Conservation (phyloP, 2,329 filamentous ascomycete species). For the Epichloe scottii region DNA sequence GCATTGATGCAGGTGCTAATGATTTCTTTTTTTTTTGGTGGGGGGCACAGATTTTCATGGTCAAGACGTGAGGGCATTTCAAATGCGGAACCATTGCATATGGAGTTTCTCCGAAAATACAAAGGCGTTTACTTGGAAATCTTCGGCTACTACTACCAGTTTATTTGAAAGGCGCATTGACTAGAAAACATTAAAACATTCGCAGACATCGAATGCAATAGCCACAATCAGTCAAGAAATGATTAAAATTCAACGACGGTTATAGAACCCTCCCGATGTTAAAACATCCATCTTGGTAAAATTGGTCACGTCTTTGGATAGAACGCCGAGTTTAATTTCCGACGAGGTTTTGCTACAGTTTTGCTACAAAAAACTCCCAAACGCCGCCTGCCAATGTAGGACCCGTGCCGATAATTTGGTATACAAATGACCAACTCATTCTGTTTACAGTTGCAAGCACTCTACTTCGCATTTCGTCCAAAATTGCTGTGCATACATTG, state of each 20-base stretch:
- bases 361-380: background rate
- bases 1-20: background rate
- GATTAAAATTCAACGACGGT: too few relatives aligned
- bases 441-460: background rate
- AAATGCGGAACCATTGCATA: background rate
- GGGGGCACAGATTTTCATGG: conserved; percentile 50
- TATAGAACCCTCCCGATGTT: too few relatives aligned
- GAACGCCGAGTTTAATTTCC: too few relatives aligned
- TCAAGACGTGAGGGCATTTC: conserved; percentile 31
- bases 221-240: too few relatives aligned
- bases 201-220: too few relatives aligned
- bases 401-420: background rate
- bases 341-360: background rate
- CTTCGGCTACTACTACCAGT: too few relatives aligned
- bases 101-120: background rate
- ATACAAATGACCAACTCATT: background rate
- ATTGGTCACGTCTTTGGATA: too few relatives aligned
- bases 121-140: too few relatives aligned
- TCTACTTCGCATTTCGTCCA: conserved; percentile 19
- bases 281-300: too few relatives aligned
- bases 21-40: background rate
- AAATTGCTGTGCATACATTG: conserved; percentile 17
- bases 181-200: too few relatives aligned
- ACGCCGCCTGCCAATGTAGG: background rate
- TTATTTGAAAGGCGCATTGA: too few relatives aligned